Conservation (phyloP, 192 early-diverging fungal species). For the Funneliformis mosseae region DNA sequence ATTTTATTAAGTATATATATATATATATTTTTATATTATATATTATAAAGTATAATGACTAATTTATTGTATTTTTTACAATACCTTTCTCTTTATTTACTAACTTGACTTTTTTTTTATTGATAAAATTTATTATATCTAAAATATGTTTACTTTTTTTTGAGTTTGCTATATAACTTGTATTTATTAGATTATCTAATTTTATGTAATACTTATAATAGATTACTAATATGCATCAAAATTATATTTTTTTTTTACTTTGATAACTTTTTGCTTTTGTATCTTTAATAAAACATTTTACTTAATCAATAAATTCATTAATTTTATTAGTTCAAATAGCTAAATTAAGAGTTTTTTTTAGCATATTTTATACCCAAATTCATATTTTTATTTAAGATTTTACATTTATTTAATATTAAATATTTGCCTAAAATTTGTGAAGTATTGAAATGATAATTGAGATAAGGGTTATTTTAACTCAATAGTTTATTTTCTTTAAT, state of each 20-base stretch:
- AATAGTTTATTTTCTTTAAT: background rate
- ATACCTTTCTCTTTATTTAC: background rate
- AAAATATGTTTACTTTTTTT: constrained; percentile 3
- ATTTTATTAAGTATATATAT: too few species aligned
- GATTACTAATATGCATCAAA: background rate
- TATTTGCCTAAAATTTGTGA: background rate
- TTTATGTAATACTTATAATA: background rate
- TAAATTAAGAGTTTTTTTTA: background rate
- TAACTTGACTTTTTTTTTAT: background rate
- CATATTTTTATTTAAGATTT: background rate
- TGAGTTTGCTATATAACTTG: background rate
- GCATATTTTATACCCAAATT: background rate
- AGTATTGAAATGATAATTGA: background rate
- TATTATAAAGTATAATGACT: constrained; percentile 4
- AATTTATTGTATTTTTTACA: constrained; percentile 11
- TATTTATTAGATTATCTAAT: background rate
- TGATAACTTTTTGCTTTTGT: background rate
- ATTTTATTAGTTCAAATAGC: background rate
- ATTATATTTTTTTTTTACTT: background rate
- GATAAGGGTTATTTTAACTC: background rate
- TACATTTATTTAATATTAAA: background rate
- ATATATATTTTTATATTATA: too few species aligned
- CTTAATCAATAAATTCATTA: background rate
- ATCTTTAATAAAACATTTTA: background rate
- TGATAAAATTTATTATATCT: background rate